phyloP scores from a whole-genome alignment of 768 basidiomycete species.

The Serendipita sp. region DNA sequence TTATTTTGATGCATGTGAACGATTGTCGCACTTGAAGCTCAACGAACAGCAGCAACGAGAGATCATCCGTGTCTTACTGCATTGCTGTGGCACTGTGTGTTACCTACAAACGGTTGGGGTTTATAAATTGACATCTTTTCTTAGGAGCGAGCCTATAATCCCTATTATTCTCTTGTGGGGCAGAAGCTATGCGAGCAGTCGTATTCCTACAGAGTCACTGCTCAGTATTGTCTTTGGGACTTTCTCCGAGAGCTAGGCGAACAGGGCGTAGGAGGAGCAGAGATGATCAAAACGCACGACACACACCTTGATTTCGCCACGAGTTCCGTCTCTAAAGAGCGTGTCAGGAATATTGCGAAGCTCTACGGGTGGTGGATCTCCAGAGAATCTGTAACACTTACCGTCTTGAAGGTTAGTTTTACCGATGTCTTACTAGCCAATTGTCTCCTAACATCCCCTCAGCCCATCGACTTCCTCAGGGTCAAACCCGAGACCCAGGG shows the following conservation, averaged over 20 bases:
- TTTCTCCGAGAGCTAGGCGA: slow-evolving; percentile 86
- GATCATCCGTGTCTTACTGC: slow-evolving; percentile 79
- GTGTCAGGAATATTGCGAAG: slow-evolving; percentile 57
- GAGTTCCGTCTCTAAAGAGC: slow-evolving; percentile 34
- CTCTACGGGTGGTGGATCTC: slow-evolving; percentile 90
- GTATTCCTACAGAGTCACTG: slow-evolving; percentile 76
- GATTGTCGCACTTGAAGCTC: slow-evolving; percentile 67
- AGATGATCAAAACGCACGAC: slow-evolving; percentile 35
- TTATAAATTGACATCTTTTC: neutral
- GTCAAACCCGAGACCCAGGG: slow-evolving; percentile 43
- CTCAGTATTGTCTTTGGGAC: slow-evolving; percentile 95
- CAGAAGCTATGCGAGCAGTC: slow-evolving; percentile 64
- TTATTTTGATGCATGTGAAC: slow-evolving; percentile 86
- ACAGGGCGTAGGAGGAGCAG: slow-evolving; percentile 36
- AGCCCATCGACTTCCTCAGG: slow-evolving; percentile 78
- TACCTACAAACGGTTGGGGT: neutral
- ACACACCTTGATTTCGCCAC: slow-evolving; percentile 24
- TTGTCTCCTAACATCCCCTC: neutral
- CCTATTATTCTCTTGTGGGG: slow-evolving; percentile 82
- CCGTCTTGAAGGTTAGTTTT: slow-evolving; percentile 59
- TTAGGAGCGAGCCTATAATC: slow-evolving; percentile 85
- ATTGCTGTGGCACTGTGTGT: slow-evolving; percentile 78
- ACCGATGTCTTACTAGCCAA: neutral
- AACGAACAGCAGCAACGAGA: slow-evolving; percentile 87
- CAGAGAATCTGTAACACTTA: slow-evolving; percentile 57